Evolutionary conservation across 2,329 filamentous ascomycete species (phyloP), one percentile per base, ranked within the genome.

Genomic region (Claviceps arundinis): DNA sequence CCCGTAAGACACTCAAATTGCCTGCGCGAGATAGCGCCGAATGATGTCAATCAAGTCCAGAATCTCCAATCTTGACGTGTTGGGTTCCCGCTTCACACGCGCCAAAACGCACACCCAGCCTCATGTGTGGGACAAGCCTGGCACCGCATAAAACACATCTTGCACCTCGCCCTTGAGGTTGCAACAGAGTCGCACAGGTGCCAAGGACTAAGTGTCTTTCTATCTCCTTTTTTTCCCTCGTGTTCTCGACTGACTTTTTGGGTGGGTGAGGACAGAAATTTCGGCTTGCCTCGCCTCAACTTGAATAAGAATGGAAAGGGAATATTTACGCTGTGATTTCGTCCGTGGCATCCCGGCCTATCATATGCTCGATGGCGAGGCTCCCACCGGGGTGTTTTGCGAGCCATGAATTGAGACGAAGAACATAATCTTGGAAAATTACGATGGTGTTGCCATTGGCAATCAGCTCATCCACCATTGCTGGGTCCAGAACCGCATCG

Each of bases 361-460:
- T 64, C 65, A 68, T 81, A 65, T 83, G 80, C 56, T 77, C 61
- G 55, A 82, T 80, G 19, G 78, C 76, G 26, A 82, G 65, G 14
- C 70, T 66, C 37, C 80, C 80, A 19, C 80, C 80, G 0, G 80
- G 80, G 58, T 83, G 80, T 52, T 67, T 72, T 51, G 73, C 62
- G 57, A 82, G 70, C 80, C 80, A 84, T 44, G 68, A 65, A 58
- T 80, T 76, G 40, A 83, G 73, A 52, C 71, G 69, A 57, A 83
- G 66, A 16, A 78, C 73, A 50, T 68, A 59, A 45, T 76, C 78
- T 46, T 81, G 72, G 56, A 73, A 74, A 51, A 83, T 73, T 57
- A 82, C 73, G 51, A 83, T 74, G 14, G 67, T 71, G 34, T 75
- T 69, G 53, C 77, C 78, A 48, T 77, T 68, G 34, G 75, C 75